Base-by-base conservation (phyloP, 192 early-diverging fungal species). In the Kickxella alabastrina region DNA sequence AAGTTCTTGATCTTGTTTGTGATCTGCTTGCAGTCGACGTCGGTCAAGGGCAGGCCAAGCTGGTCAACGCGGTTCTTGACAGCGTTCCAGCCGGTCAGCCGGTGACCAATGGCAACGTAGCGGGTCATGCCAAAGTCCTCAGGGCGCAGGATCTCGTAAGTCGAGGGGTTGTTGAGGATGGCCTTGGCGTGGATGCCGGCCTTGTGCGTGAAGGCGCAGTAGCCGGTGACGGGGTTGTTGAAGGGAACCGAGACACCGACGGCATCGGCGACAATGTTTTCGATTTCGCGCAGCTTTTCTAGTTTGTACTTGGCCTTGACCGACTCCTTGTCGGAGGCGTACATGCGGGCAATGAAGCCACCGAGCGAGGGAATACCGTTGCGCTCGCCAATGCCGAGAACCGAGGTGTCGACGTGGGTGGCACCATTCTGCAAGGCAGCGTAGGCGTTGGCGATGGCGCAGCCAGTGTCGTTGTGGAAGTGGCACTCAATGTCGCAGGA, bases 391-490 rank as follows among this genome's bases (percentile, higher is more conserved):
- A 98, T 98, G 42, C 96, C 96, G 23, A 98, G 82, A 4, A 98
- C 91, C 7, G 91, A 92, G 10, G 96, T 98, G 70, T 98, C 93
- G 58, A 98, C 93, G 73, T 98, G 96, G 0, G 96, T 98, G 9
- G 93, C 93, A 21, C 96, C 96, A 49, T 92, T 93, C 73, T 97
- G 93, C 42, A 98, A 79, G 3, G 94, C 93, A 15, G 92, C 91
- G 63, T 94, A 95, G 38, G 96, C 91, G 70, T 98, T 98, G 38
- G 93, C 96, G 57, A 97, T 95, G 32, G 93, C 92, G 68, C 96
- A 98, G 41, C 93, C 93, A n/a, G 96, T 98, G 75, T 98, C 95
- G 73, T 98, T 93, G 77, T 98, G 96, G 87, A 98, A 98, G 72
- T 98, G 96, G 72, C 91, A 92, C 76, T 98, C 96, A 59, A 98